Evolutionary conservation across 495 filamentous ascomycete genomes (phyloP), one percentile per base, ranked within the genome.

Genomic region (Aspergillus nanangensis): DNA sequence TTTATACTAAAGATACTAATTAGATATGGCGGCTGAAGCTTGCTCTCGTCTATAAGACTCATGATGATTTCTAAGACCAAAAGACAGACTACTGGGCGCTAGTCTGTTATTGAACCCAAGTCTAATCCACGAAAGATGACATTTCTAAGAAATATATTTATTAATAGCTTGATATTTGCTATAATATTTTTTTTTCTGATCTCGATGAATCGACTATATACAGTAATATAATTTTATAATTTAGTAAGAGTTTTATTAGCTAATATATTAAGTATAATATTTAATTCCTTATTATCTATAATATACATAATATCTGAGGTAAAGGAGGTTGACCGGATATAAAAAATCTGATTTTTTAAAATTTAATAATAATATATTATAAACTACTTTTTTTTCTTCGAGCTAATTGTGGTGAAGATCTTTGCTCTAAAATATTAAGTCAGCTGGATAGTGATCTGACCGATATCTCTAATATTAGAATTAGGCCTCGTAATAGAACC

Each of bases 381-480:
- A 41, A 81, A 71, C 13, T 71, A 54, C 51, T 74, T 76, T 63
- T 85, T 83, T 27, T 79, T 72, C 1, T 74, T 53, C 19, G 65
- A 78, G 5, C 80, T 71, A 2, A 83, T 80, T 0, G 83, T 86
- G 0, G 68, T 71, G 48, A 76, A 83, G 9, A 86, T 66, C 39
- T 79, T 72, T 1, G 81, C 80, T 3, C 77, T 79, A 9, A 76
- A 53, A 62, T 76, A 67, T 41, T 81, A 72, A 0, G 80, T 78
- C 0, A 87, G 41, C 38, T 64, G 61, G 48, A 86, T 81, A 5
- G 81, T 76, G 10, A 81, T 80, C 55, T 86, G 82, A 3, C 82
- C 82, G n/a, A n/a, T n/a, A n/a, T n/a, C n/a, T n/a, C n/a, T n/a
- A n/a, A n/a, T n/a, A n/a, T n/a, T n/a, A n/a, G n/a, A n/a, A n/a